A percentile compares a stretch with the other conserved stretches of the same genome.
Evolutionary conservation across 1,284 basidiomycete genomes (phyloP).

Genomic region (Cystobasidium sp.): DNA sequence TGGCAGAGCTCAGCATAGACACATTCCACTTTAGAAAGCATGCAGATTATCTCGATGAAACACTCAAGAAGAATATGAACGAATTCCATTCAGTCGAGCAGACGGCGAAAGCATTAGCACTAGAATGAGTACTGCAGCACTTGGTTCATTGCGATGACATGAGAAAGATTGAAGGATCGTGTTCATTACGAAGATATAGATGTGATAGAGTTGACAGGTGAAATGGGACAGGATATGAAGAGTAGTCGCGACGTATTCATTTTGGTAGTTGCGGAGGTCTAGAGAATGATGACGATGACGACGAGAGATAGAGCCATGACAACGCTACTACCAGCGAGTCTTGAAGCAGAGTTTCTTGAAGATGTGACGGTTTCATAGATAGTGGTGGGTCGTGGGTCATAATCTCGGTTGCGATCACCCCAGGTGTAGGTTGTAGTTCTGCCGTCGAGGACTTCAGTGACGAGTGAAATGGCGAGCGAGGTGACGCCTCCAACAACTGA

Average conservation of each 20-base stretch:
- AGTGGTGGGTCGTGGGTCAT: slow-evolving; percentile 15
- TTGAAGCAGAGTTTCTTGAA: background rate
- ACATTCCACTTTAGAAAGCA: slow-evolving; percentile 14
- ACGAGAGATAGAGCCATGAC: background rate
- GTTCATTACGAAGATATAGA: too few species aligned
- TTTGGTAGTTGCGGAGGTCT: background rate
- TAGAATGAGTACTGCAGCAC: background rate
- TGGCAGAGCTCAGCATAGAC: slow-evolving; percentile 15
- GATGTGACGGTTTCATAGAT: slow-evolving; percentile 14
- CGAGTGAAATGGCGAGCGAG: slow-evolving; percentile 14
- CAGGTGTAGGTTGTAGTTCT: slow-evolving; percentile 22
- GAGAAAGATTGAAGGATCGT: too few species aligned
- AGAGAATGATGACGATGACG: background rate
- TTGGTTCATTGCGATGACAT: too few species aligned
- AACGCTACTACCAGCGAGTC: background rate
- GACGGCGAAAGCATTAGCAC: background rate
- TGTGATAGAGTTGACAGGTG: too few species aligned
- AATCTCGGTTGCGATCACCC: slow-evolving; percentile 23
- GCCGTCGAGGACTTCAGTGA: slow-evolving; percentile 9
- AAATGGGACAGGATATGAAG: background rate
- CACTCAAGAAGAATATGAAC: slow-evolving; percentile 29
- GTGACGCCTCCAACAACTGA: slow-evolving; percentile 32
- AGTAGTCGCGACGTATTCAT: slow-evolving; percentile 13
- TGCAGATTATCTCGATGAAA: slow-evolving; percentile 20
- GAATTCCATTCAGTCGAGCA: slow-evolving; percentile 28